Base-by-base conservation (phyloP, 768 basidiomycete species). In the Podaxis sp. region DNA sequence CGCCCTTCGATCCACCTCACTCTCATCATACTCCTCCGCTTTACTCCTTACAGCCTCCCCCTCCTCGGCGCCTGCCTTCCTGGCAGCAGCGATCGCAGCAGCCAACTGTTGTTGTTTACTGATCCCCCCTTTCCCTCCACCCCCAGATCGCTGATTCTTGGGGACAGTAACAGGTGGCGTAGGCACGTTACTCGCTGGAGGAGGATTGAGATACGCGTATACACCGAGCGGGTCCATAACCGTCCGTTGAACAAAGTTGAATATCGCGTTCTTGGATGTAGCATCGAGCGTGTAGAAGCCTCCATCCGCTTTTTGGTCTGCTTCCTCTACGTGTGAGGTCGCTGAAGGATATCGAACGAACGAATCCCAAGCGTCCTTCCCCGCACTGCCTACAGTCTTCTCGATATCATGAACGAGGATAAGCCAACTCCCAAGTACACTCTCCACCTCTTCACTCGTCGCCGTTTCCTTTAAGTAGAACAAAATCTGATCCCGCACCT, bases 391-490 rank as follows among this genome's bases (percentile, higher is more conserved):
- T 7, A 93, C 87, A 1, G 76, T 75, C 24, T 86, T 81, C 67
- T 94, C 94, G 33, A 85, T 71, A 65, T 96, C 94, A 70, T 89
- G 82, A 15, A 85, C 80, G 12, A 85, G 79, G 66, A 93, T 79
- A 65, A 78, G 84, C 92, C 93, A 94, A 8, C 87, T 82, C 2
- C 91, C 91, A 1, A 91, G 70, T 38, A 91, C 73, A 52, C 75
- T 77, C 63, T 90, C 83, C 12, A 83, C 66, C 60, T 88, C 82
- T 43, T 80, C 77, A 37, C 76, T 64, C 8, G 82, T 75, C 0
- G 80, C 82, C 2, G 77, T 72, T 43, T 87, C 82, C 25, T 73
- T 75, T 15, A 87, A 69, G 66, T 85, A 82, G 51, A 77, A 75
- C 15, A 86, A 66, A 3, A 89, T 73, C 49, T 82, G 81, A 37